phyloP scores from a whole-genome alignment of 2,329 filamentous ascomycete genomes.

The Fusarium haematococcum region DNA sequence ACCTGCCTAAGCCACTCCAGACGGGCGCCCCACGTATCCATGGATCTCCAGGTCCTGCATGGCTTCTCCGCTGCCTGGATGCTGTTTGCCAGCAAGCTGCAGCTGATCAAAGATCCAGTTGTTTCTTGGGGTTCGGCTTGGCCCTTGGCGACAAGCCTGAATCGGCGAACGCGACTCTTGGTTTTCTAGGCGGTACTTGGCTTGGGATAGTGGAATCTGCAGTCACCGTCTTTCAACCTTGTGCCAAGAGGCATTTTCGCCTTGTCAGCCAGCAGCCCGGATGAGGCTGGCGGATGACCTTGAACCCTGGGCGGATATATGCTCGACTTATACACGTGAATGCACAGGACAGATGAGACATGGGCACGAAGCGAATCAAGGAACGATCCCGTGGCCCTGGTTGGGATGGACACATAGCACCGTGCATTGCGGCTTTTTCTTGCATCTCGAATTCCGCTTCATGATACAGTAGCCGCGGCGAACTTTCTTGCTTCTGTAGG shows the following conservation, averaged over 20 bases:
- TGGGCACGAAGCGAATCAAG: constrained; percentile 2
- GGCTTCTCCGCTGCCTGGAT: background rate
- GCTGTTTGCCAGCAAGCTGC: background rate
- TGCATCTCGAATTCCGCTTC: background rate
- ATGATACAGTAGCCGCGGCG: background rate
- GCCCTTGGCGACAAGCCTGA: background rate
- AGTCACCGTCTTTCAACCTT: background rate
- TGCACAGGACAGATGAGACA: background rate
- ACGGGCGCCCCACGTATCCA: background rate
- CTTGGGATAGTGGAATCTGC: background rate
- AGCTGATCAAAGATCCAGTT: background rate
- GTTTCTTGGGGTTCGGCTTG: constrained; percentile 2
- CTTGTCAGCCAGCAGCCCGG: background rate
- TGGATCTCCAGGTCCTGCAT: background rate
- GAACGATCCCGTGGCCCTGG: constrained; percentile 4
- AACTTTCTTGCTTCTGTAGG: background rate
- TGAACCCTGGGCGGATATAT: constrained; percentile 1
- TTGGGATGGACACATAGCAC: background rate
- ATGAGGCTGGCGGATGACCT: constrained; percentile 19
- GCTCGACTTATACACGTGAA: constrained; percentile 10
- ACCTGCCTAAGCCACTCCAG: background rate
- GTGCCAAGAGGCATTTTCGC: background rate
- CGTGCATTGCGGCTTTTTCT: constrained; percentile 25
- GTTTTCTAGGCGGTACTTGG: background rate
- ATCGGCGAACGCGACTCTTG: constrained; percentile 5